Percentiles rank a stretch among this genome's conserved stretches.
Evolutionary conservation across 805 yeast genomes (phyloP).

Genomic region (Metschnikowia sp.): DNA sequence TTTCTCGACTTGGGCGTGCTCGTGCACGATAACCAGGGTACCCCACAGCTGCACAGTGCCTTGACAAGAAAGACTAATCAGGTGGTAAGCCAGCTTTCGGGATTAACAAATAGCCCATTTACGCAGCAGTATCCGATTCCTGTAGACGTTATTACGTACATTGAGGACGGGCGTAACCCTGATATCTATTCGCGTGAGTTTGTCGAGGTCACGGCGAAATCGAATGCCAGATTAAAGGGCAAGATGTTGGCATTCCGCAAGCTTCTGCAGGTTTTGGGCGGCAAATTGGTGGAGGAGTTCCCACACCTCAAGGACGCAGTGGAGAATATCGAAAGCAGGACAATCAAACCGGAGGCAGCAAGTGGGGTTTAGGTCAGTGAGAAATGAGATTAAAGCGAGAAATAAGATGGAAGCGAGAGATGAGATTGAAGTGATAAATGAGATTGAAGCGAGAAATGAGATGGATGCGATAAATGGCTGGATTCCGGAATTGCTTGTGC

Average conservation of each 20-base stretch:
- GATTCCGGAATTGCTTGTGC: no score
- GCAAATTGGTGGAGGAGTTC: conserved; percentile 68
- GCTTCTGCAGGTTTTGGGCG: conserved; percentile 64
- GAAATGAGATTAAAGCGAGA: not conserved
- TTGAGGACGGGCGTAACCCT: conserved; percentile 95
- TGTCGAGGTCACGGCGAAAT: conserved; percentile 86
- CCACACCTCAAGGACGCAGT: conserved; percentile 68
- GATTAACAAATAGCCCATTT: conserved; percentile 30
- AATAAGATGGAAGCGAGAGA: not conserved
- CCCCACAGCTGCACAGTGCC: conserved; percentile 66
- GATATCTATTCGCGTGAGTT: conserved; percentile 96
- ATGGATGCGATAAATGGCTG: no score
- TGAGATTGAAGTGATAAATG: not conserved
- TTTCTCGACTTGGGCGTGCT: conserved; percentile 86
- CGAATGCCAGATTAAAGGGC: conserved; percentile 85
- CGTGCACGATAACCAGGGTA: conserved; percentile 91
- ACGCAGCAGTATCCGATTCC: conserved; percentile 54
- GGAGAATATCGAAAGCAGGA: conserved; percentile 48
- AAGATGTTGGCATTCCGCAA: conserved; percentile 67
- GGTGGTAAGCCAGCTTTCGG: conserved; percentile 35
- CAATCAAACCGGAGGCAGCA: conserved; percentile 1
- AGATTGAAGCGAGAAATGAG: not conserved
- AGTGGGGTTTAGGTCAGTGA: conserved; percentile 20
- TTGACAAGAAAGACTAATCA: conserved; percentile 41
- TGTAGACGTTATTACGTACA: conserved; percentile 81